These are phyloP conservation scores for Rhodotorula glutinis DNA, from an alignment of 1,284 basidiomycete genomes.

Conservation along the genomic window DNA sequence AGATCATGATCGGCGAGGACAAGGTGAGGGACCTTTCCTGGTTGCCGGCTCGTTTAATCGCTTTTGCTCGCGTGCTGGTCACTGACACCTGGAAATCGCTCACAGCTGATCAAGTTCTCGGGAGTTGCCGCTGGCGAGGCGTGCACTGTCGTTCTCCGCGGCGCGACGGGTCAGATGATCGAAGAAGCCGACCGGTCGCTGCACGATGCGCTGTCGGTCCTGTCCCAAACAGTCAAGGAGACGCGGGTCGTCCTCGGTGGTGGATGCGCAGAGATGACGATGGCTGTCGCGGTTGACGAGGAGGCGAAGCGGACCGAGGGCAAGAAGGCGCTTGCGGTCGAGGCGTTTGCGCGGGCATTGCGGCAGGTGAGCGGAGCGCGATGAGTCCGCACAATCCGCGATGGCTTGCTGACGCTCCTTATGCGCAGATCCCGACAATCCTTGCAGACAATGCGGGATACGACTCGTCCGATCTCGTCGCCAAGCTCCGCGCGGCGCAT, in stretches of 20 bases:
- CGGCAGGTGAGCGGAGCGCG: conserved; percentile 56
- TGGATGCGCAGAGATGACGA: conserved; percentile 96
- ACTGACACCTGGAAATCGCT: neutral
- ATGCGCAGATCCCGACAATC: conserved; percentile 76
- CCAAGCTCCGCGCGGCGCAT: conserved; percentile 86
- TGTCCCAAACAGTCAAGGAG: conserved; percentile 97
- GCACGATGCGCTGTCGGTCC: conserved; percentile 93
- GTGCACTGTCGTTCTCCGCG: conserved; percentile 96
- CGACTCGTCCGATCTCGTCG: conserved; percentile 93
- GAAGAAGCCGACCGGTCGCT: conserved; percentile 97
- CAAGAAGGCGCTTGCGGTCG: conserved; percentile 93
- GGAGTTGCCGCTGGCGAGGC: conserved; percentile 97
- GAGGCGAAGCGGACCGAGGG: conserved; percentile 79
- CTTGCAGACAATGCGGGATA: conserved; percentile 97
- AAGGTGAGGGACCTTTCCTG: conserved; percentile 58
- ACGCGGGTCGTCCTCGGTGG: conserved; percentile 91
- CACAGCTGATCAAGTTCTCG: conserved; percentile 95
- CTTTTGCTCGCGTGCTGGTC: neutral
- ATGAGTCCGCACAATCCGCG: too few species aligned
- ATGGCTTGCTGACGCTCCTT: neutral
- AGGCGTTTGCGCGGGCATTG: conserved; percentile 83
- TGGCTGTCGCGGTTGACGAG: conserved; percentile 92
- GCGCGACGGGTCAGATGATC: conserved; percentile 97
- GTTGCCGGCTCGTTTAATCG: neutral
- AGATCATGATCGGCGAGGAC: conserved; percentile 99